Base-by-base conservation (phyloP, 352 stramenopile species). In the Pythium monospermum region DNA sequence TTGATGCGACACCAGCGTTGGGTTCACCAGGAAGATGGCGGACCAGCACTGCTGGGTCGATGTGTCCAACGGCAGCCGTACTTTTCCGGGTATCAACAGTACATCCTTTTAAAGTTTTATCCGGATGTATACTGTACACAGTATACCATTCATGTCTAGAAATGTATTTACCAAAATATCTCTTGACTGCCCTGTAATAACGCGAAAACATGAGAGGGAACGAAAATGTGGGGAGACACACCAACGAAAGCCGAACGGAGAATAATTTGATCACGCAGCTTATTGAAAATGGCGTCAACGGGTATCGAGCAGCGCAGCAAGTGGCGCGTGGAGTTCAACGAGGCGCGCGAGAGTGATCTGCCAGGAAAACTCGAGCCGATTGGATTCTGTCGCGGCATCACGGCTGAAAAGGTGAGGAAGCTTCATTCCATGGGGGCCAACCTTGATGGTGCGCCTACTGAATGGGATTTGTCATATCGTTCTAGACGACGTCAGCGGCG, bases 311-410 rank as follows among this genome's bases (percentile, higher is more conserved):
- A 50, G 30, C 48, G 49, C 49, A 51, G 77, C 68, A 91, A 89
- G 65, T 91, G 80, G 80, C 73, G 79, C 52, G 38, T 91, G 39
- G 76, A 87, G 45, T 73, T 92, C 30, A 80, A 84, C 49, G 81
- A 92, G 38, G 71, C 66, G 21, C 78, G 77, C 61, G 81, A 92
- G 62, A 83, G 66, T 64, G 73, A 86, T 58, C 64, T 89, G 18
- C 75, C 76, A 30, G 55, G 64, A 33, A 64, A 61, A 36, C 64
- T 88, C 21, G 81, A 88, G 64, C 81, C 81, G 10, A 62, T 90
- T 22, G 81, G 81, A 45, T 92, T 71, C 55, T 72, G 64, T 43
- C 76, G 71, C 23, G 75, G 78, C 57, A 61, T 85, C 37, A 75
- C 68, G 0, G 59, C 71, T 36, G 66, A 79, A 23, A 88, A 85